Evolutionary conservation across 2,329 filamentous ascomycete species (phyloP).

Genomic region (Hymenoscyphus occultus): DNA sequence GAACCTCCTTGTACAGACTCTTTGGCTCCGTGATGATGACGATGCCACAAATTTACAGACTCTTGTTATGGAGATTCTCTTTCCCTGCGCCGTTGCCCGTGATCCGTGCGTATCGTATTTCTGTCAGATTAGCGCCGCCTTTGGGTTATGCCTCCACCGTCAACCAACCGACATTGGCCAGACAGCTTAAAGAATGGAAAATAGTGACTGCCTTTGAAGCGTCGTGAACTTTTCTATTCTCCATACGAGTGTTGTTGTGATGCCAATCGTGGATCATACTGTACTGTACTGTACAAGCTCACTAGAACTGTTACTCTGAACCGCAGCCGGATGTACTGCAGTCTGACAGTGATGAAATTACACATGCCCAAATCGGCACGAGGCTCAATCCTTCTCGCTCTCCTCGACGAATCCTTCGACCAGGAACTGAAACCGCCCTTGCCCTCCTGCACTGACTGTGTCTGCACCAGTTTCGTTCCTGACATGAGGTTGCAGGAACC

Average conservation of each 20-base stretch:
- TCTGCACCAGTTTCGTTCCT: slow-evolving; percentile 6
- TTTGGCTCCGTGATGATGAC: background rate
- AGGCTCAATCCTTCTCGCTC: slow-evolving; percentile 4
- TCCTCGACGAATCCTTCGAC: background rate
- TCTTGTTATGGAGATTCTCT: background rate
- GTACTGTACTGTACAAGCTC: background rate
- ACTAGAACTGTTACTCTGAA: background rate
- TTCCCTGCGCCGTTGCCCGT: background rate
- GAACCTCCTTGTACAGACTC: background rate
- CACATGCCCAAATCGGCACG: background rate
- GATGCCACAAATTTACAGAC: background rate
- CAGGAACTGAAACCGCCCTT: slow-evolving; percentile 2
- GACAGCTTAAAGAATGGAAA: background rate
- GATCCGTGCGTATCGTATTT: background rate
- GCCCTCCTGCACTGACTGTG: no score
- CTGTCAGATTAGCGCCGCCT: background rate
- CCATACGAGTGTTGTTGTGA: background rate
- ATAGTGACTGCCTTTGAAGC: background rate
- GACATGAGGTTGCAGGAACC: slow-evolving; percentile 7
- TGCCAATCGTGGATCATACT: background rate
- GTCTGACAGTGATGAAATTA: background rate
- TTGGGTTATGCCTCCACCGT: background rate
- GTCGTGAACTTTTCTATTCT: background rate
- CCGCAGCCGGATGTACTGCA: background rate
- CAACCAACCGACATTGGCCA: background rate